These are phyloP conservation scores for Lachnellula subtilissima DNA, from an alignment of 2,329 filamentous ascomycete genomes.

Conservation along the genomic window DNA sequence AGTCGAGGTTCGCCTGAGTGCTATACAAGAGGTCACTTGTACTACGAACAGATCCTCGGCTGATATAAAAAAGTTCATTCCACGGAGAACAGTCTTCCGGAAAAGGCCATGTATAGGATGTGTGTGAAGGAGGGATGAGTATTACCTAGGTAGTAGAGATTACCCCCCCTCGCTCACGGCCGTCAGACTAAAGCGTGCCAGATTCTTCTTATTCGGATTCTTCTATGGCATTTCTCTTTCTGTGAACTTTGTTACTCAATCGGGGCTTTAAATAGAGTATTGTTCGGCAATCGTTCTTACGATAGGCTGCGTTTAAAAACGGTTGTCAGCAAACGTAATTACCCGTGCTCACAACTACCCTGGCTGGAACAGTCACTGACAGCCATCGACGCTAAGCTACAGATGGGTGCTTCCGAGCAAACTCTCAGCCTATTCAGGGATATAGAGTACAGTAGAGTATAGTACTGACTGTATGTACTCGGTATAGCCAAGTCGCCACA, in stretches of 20 bases:
- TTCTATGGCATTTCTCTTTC: not conserved
- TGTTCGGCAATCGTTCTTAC: not conserved
- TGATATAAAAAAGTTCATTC: no score
- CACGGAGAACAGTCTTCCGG: no score
- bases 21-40: no score
- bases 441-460: not conserved
- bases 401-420: not conserved
- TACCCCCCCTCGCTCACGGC: not conserved
- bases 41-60: no score
- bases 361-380: not conserved
- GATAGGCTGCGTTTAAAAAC: not conserved
- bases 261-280: not conserved
- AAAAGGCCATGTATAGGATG: no score
- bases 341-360: not conserved
- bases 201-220: not conserved
- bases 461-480: not conserved
- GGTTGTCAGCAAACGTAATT: not conserved
- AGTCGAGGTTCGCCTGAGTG: no score
- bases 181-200: not conserved
- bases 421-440: not conserved
- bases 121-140: not conserved
- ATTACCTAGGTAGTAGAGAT: not conserved
- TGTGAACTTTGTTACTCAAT: not conserved
- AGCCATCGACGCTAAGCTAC: not conserved
- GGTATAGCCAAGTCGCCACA: not conserved